A percentile compares a stretch with the other conserved stretches of the same genome.
These are phyloP conservation scores for Polytolypa hystricis DNA, from an alignment of 2,329 filamentous ascomycete genomes.

Conservation along the genomic window DNA sequence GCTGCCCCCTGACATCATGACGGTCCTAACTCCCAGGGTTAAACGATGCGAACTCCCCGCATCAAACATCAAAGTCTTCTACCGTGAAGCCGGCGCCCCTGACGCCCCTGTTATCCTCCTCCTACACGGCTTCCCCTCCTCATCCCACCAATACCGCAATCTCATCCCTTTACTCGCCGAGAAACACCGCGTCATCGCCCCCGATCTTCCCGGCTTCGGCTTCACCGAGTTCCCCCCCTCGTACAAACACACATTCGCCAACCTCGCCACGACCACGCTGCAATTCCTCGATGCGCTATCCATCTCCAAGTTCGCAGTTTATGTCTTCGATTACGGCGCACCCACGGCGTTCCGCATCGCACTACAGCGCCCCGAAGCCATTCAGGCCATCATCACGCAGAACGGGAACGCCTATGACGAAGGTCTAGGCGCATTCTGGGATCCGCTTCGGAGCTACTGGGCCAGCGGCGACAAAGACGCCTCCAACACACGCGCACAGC, in stretches of 20 bases:
- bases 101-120: slow-evolving; percentile 32
- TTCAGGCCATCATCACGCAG: slow-evolving; percentile 46
- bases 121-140: slow-evolving; percentile 38
- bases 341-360: slow-evolving; percentile 46
- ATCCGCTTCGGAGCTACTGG: slow-evolving; percentile 39
- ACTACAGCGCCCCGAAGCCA: slow-evolving; percentile 35
- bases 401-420: slow-evolving; percentile 52
- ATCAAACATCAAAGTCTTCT: slow-evolving; percentile 23
- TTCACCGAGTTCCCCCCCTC: slow-evolving; percentile 40
- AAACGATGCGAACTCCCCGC: no score
- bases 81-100: slow-evolving; percentile 24
- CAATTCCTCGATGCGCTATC: slow-evolving; percentile 40
- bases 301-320: slow-evolving; percentile 42
- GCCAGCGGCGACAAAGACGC: slow-evolving; percentile 22
- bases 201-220: slow-evolving; percentile 50
- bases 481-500: slow-evolving; percentile 26
- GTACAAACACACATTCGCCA: slow-evolving; percentile 46
- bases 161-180: slow-evolving; percentile 34
- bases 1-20: no score
- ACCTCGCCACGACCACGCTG: slow-evolving; percentile 37
- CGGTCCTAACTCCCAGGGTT: no score
- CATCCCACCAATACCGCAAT: slow-evolving; percentile 36
- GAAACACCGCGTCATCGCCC: slow-evolving; percentile 40
- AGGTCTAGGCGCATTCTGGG: slow-evolving; percentile 45
- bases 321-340: slow-evolving; percentile 54